Conservation (phyloP, 164 flowering plant species). For the Vitis cinerea region DNA sequence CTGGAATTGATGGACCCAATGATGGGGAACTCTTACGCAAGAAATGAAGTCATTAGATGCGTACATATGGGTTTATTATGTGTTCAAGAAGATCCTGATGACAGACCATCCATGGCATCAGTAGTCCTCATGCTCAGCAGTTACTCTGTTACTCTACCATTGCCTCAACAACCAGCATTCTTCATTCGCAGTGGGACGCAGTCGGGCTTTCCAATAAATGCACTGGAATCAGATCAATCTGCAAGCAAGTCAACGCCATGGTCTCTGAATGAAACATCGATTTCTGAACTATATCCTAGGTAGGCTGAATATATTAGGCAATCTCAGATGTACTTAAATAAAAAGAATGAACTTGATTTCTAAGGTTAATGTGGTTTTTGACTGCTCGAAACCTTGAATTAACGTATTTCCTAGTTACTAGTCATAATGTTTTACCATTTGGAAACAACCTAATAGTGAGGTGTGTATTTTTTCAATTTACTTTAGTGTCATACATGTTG, state of each 20-base stretch:
- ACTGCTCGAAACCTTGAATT: no score
- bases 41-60: constrained; percentile 3
- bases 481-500: no score
- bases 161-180: constrained; percentile 13
- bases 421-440: no score
- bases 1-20: constrained; percentile 9
- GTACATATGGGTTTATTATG: neutral
- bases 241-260: constrained; percentile 1
- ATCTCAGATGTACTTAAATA: no score
- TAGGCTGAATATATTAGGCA: neutral
- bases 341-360: no score
- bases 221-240: neutral
- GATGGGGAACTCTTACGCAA: neutral
- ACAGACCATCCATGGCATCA: no score
- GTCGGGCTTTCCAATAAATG: neutral
- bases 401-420: no score
- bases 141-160: constrained; percentile 2
- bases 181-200: neutral
- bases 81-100: no score
- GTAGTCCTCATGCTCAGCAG: no score
- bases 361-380: no score
- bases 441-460: no score
- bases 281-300: neutral
- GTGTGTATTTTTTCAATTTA: no score
- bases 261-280: constrained; percentile 18